Evolutionary conservation across 306 rosid species (phyloP).

Genomic region (Ceratonia siliqua): DNA sequence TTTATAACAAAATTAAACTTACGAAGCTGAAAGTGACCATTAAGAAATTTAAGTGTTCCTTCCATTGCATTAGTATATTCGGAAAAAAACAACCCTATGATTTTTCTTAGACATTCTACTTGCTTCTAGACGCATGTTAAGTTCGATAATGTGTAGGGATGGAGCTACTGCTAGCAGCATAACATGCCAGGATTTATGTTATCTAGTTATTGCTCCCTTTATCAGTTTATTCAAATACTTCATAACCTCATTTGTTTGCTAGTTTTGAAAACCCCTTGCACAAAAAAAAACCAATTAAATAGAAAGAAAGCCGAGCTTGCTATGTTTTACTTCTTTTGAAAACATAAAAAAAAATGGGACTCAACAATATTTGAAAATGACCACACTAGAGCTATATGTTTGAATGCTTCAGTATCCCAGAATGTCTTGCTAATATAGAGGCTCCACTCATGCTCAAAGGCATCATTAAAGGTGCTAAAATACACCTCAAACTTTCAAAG

Average conservation of each 20-base stretch:
- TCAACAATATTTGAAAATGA: neutral
- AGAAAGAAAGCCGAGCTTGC: neutral
- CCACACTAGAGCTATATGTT: neutral
- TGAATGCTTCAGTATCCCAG: too few relatives aligned
- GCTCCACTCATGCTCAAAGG: neutral
- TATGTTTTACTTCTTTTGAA: neutral
- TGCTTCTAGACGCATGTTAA: neutral
- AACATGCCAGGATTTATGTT: too few relatives aligned
- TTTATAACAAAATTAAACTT: neutral
- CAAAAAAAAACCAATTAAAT: conserved; percentile 7
- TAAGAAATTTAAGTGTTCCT: neutral
- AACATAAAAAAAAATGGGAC: neutral
- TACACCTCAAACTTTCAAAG: conserved; percentile 1
- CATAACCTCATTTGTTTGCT: neutral
- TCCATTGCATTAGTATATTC: neutral
- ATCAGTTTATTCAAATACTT: neutral
- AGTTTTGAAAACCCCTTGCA: conserved; percentile 7
- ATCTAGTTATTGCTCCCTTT: neutral
- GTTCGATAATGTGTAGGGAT: neutral
- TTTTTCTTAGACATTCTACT: neutral
- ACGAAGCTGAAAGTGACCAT: neutral
- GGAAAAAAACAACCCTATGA: neutral
- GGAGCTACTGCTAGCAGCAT: neutral
- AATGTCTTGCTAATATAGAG: too few relatives aligned
- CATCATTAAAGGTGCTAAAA: neutral